Base-by-base conservation (phyloP, 495 filamentous ascomycete genomes). In the Aspergillus carlsbadensis region DNA sequence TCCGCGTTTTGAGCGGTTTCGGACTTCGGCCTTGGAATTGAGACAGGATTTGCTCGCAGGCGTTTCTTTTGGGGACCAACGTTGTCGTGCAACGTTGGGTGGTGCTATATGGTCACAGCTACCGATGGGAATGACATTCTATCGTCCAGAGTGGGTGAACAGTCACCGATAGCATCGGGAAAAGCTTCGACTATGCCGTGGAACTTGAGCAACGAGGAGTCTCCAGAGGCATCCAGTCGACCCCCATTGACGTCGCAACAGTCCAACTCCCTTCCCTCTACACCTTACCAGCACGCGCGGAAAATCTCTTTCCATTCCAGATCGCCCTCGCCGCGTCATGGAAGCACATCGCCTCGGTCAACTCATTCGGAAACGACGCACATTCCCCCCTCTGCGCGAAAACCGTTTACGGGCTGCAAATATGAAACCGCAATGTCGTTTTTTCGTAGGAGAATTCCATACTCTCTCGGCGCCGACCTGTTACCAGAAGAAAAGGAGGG, bases 231-330 rank as follows among this genome's bases (percentile, higher is more conserved):
- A 53, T 55, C 70, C 24, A 58, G 63, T 58, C 76, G 76, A 14
- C 78, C 76, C 46, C 68, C 71, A 39, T 69, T 80, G 50, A 69
- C 65, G n/a, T 76, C 83, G 13, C 78, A 87, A 34, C 91, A 95
- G 55, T 96, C 94, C 10, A 96, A 80, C 65, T 98, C 94, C 15
- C 86, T 98, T 18, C 94, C 94, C 0, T 96, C 94, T 5, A 98
- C 94, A 1, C 94, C 94, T 5, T 91, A 91, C 57, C 92, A 97
- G 66, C 87, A 90, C 68, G 81, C 91, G 61, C 84, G 91, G 60
- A 87, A 91, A 61, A 86, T 91, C 64, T 89, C 89, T 15, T 91
- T 89, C 57, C 84, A 86, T 66, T 93, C 90, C 20, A 81, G 92
- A 52, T 92, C 94, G 44, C 93, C 89, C 11, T 97, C 93, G 5